Base-by-base conservation (phyloP, 2,329 filamentous ascomycete genomes). In the Drechslera avenae region DNA sequence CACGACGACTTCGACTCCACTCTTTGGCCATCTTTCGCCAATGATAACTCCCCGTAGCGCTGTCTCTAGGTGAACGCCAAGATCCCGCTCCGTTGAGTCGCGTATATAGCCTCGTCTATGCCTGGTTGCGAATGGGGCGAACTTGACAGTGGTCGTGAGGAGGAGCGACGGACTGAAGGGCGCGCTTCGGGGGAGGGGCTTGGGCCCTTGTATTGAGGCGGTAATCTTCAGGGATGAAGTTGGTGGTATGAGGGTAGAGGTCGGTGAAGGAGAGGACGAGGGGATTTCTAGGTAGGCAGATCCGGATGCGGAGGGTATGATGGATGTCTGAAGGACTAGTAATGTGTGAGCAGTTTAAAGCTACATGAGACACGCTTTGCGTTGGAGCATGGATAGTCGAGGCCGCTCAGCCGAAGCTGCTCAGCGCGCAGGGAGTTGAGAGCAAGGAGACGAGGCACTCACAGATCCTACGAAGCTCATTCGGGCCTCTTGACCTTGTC, bases 11-110 rank as follows among this genome's bases (percentile, higher is more conserved):
- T 99, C 94, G n/a, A 96, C 87, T 36, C 91, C 92, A 72, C 91
- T 96, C 79, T 99, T 99, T n/a, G 94, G 94, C 90, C 93, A 99
- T 50, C 93, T 82, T 71, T 97, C 92, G 12, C 91, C 91, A 67
- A 97, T 93, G 42, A 97, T 86, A 6, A 91, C 89, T 1, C 93
- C 93, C 28, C 91, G 84, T 42, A 99, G 80, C 19, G 94, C 92
- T 13, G 91, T 93, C 74, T 97, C 92, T 3, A 99, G 79, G 71
- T 97, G 93, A 9, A 92, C 88, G 10, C 90, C 90, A 2, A 99
- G 81, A 69, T 99, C 94, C 42, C 92, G 84, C 76, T 99, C 94
- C 55, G 83, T 87, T 13, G 87, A 81, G 72, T 97, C 93, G 39
- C 92, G 86, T 17, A 96, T 78, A 71, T 97, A 96, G 10, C 92